Evolutionary conservation across 306 rosid species (phyloP), one percentile per base, ranked within the genome.

Genomic region (Begonia fuchsioides): DNA sequence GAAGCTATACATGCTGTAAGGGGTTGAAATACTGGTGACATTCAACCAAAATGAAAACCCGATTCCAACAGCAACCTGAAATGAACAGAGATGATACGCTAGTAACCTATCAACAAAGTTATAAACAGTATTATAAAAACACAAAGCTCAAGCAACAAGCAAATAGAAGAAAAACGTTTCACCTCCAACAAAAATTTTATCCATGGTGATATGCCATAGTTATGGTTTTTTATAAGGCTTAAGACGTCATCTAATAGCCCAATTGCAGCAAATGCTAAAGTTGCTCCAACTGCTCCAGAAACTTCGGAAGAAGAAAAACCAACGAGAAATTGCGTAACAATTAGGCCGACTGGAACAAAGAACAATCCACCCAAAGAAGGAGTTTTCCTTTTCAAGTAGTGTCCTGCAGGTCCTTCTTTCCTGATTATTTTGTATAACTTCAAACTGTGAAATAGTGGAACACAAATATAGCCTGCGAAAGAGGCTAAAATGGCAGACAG

Each of bases 1-100:
- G 95, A 84, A 84, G 71, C 67, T 81, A 90, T 90, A 90, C 97
- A 84, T 84, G 97, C 93, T 76, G 73, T 90, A 90, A 58, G 97
- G 97, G 58, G 95, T 81, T 63, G 95, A 67, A 58, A 90, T 49
- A 59, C 71, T 81, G 59, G 84, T 39, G 39, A 69, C 57, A 67
- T 60, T 71, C 80, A 90, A 62, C 97, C 97, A 90, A 78, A 70
- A 74, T 9, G 95, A 78, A 74, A 90, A 90, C 73, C 78, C 79
- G 16, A 56, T 56, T 57, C 92, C 95, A 58, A 81, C 87, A 18
- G 92, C 95, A 59, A 71, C 80, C 97, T 90, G 97, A 13, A 50
- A 60, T 61, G 38, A 64, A 61, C 26, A 68, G 40, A 70, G 46
- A 51, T 15, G 8, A 44, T 20, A 26, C 45, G 40, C n/a, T n/a